These are phyloP conservation scores for Talaromyces piceae DNA, from an alignment of 2,329 filamentous ascomycete species.

Conservation along the genomic window DNA sequence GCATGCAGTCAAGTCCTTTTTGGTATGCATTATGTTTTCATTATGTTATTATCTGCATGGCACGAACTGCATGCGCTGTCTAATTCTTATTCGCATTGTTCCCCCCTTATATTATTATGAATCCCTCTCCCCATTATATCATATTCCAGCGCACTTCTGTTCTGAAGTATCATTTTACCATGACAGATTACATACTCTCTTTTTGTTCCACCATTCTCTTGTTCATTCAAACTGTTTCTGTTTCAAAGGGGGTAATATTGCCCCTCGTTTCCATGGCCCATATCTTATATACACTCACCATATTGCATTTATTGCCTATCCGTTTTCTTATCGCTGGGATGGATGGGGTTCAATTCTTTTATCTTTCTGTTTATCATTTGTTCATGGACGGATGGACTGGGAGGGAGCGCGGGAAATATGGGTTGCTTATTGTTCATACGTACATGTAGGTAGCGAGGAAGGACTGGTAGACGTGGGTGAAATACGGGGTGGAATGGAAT, in stretches of 20 bases:
- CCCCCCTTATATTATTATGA: neutral
- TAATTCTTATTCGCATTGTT: neutral
- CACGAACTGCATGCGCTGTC: neutral
- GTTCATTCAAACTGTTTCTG: neutral
- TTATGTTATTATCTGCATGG: slow-evolving; percentile 4
- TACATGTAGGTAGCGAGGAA: neutral
- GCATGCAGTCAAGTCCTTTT: neutral
- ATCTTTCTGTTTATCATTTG: neutral
- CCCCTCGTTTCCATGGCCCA: neutral
- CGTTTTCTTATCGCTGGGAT: too few species aligned
- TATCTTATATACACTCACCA: neutral
- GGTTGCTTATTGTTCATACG: neutral
- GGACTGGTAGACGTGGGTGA: too few species aligned
- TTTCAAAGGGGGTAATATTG: neutral
- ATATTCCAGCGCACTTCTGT: neutral
- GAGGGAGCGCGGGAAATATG: neutral
- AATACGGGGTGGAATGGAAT: neutral
- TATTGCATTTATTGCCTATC: neutral
- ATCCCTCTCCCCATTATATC: neutral
- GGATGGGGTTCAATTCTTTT: too few species aligned
- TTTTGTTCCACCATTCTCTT: neutral
- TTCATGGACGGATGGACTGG: neutral
- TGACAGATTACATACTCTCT: neutral
- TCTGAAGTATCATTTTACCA: neutral
- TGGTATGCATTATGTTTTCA: neutral